phyloP scores from a whole-genome alignment of 352 stramenopile genomes.

The Phytophthora vignae region DNA sequence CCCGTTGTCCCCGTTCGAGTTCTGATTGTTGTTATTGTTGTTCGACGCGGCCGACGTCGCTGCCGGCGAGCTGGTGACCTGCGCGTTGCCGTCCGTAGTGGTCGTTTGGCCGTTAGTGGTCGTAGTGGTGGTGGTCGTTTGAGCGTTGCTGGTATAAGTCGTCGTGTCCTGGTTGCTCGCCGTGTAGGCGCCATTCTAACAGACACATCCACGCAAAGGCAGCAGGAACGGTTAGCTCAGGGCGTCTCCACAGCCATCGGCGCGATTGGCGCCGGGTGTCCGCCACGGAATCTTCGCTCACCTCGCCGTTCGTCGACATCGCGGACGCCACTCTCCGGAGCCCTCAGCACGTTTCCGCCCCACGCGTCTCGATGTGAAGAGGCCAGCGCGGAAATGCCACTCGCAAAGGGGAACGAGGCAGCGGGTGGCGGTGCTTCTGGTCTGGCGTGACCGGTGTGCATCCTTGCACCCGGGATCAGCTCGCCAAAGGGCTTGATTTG shows the following conservation, averaged over 20 bases:
- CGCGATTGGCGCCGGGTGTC: not conserved
- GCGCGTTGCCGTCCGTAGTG: conserved; percentile 23
- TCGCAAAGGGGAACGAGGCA: not conserved
- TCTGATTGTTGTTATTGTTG: conserved; percentile 18
- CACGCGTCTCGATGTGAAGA: conserved; percentile 14
- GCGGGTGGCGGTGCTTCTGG: conserved; percentile 21
- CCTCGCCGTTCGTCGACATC: conserved; percentile 28
- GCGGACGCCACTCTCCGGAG: not conserved
- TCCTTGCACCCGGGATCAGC: conserved; percentile 26
- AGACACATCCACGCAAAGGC: not conserved
- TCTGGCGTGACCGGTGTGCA: conserved; percentile 20
- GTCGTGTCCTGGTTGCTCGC: conserved; percentile 15
- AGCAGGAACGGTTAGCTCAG: conserved; percentile 15
- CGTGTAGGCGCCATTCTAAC: conserved; percentile 14
- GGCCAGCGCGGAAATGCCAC: conserved; percentile 18
- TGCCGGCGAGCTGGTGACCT: conserved; percentile 20
- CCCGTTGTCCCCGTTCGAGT: conserved; percentile 17
- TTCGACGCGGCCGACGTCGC: conserved; percentile 27
- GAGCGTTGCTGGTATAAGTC: conserved; percentile 30
- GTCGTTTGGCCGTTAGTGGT: conserved; percentile 20
- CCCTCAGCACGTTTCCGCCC: not conserved
- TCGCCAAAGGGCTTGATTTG: conserved; percentile 12
- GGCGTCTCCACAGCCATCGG: not conserved
- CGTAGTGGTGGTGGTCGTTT: conserved; percentile 29
- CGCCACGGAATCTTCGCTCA: conserved; percentile 16